Percentiles rank a stretch among this genome's conserved stretches.
These are phyloP conservation scores for Pholiota molesta DNA, from an alignment of 768 basidiomycete genomes.

Conservation along the genomic window DNA sequence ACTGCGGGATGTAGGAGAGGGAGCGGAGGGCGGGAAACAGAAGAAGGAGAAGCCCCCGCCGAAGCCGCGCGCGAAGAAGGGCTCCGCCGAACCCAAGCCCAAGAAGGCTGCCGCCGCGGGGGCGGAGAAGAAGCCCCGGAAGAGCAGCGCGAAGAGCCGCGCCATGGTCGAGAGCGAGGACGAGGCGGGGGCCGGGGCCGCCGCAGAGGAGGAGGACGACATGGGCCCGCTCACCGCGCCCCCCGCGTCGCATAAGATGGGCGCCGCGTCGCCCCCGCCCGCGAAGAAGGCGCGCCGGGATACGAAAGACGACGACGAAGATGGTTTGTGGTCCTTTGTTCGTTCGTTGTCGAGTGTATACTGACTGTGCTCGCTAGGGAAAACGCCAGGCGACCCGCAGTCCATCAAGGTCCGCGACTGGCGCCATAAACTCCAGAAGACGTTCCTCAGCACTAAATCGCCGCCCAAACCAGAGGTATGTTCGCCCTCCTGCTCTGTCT, in stretches of 20 bases:
- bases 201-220: no score
- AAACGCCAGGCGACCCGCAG: conserved; percentile 69
- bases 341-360: no score
- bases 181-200: no score
- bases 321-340: conserved; percentile 54
- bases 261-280: not conserved
- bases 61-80: no score
- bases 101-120: no score
- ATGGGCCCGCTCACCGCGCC: conserved; percentile 33
- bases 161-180: no score
- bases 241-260: conserved; percentile 54
- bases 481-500: conserved; percentile 4
- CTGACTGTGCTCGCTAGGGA: conserved; percentile 31
- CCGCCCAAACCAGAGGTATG: conserved; percentile 68
- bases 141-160: no score
- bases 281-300: conserved; percentile 65
- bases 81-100: no score
- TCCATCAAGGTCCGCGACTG: conserved; percentile 79
- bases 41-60: no score
- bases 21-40: no score
- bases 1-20: no score
- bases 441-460: conserved; percentile 69
- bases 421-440: conserved; percentile 91
- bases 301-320: conserved; percentile 66
- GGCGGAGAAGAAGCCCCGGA: no score